A percentile compares a stretch with the other conserved stretches of the same genome.
These are phyloP conservation scores for Lasiosphaeris hirsuta DNA, from an alignment of 495 filamentous ascomycete genomes.

Conservation along the genomic window DNA sequence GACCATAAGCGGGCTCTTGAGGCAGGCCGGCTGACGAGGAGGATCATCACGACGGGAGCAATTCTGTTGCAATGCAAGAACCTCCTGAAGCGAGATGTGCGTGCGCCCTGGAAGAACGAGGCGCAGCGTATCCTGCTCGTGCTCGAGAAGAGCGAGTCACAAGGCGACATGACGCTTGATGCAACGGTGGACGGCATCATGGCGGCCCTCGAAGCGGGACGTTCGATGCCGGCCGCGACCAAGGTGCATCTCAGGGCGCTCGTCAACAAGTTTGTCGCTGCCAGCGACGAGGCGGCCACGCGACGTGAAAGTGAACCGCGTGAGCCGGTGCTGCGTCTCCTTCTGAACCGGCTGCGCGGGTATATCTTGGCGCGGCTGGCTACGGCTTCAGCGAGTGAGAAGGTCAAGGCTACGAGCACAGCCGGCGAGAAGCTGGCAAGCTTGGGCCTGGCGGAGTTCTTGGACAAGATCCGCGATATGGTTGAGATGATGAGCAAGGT, in stretches of 20 bases:
- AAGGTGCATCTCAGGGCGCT: slow-evolving; percentile 54
- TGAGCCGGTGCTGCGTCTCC: slow-evolving; percentile 77
- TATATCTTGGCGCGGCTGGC: slow-evolving; percentile 76
- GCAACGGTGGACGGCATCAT: slow-evolving; percentile 62
- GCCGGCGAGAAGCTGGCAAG: slow-evolving; percentile 79
- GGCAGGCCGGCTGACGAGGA: slow-evolving; percentile 65
- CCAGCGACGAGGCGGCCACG: slow-evolving; percentile 35
- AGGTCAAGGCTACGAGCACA: slow-evolving; percentile 73
- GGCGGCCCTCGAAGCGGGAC: slow-evolving; percentile 72
- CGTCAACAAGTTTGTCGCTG: slow-evolving; percentile 47
- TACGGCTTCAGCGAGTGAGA: slow-evolving; percentile 73
- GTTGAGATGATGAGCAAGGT: slow-evolving; percentile 76
- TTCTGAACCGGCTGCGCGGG: slow-evolving; percentile 68
- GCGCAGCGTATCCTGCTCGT: slow-evolving; percentile 68
- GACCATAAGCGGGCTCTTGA: slow-evolving; percentile 67
- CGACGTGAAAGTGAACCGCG: slow-evolving; percentile 48
- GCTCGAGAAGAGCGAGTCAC: slow-evolving; percentile 38
- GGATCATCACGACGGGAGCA: slow-evolving; percentile 72
- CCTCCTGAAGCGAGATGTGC: slow-evolving; percentile 86
- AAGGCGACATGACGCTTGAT: slow-evolving; percentile 51
- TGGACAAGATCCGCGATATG: slow-evolving; percentile 75
- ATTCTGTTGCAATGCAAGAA: slow-evolving; percentile 93
- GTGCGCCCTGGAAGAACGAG: slow-evolving; percentile 84
- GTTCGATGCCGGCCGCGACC: slow-evolving; percentile 70
- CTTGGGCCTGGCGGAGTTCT: slow-evolving; percentile 83